phyloP scores from a whole-genome alignment of 2,329 filamentous ascomycete genomes.

The Sporothrix sp. region DNA sequence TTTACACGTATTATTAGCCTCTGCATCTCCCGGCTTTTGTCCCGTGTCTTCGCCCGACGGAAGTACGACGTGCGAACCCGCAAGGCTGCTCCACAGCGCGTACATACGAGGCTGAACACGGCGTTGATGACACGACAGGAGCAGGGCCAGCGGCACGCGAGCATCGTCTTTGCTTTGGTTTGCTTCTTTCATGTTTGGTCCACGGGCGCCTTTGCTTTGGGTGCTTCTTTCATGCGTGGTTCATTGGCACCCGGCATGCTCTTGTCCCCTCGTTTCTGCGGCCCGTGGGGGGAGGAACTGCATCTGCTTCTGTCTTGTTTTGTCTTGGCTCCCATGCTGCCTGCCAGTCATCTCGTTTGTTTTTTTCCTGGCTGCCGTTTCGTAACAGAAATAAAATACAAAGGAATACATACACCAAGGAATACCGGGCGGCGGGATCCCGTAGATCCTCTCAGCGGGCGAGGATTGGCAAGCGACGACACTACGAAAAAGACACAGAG shows the following conservation, averaged over 20 bases:
- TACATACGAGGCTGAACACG: slow-evolving; percentile 6
- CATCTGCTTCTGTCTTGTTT: too few species aligned
- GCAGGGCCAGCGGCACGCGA: too few species aligned
- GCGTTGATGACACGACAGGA: too few species aligned
- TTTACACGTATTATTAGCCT: neutral
- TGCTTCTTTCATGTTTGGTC: too few species aligned
- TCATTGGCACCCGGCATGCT: neutral
- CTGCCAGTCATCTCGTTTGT: neutral
- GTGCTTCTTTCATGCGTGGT: neutral
- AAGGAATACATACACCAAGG: neutral
- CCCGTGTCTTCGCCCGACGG: slow-evolving; percentile 8
- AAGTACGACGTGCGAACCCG: slow-evolving; percentile 8
- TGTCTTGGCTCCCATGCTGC: neutral
- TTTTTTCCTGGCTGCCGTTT: neutral
- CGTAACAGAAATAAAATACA: slow-evolving; percentile 3
- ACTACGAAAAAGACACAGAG: too few species aligned
- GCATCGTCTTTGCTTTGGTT: too few species aligned
- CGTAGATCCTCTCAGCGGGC: neutral
- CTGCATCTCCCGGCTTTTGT: neutral
- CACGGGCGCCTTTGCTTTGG: neutral
- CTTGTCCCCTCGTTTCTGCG: neutral
- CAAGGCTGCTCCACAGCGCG: slow-evolving; percentile 3
- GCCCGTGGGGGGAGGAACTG: neutral
- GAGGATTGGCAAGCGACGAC: neutral
- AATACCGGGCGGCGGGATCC: too few species aligned